Evolutionary conservation across 352 stramenopile genomes (phyloP).

Genomic region (Phytophthora sansomeana): DNA sequence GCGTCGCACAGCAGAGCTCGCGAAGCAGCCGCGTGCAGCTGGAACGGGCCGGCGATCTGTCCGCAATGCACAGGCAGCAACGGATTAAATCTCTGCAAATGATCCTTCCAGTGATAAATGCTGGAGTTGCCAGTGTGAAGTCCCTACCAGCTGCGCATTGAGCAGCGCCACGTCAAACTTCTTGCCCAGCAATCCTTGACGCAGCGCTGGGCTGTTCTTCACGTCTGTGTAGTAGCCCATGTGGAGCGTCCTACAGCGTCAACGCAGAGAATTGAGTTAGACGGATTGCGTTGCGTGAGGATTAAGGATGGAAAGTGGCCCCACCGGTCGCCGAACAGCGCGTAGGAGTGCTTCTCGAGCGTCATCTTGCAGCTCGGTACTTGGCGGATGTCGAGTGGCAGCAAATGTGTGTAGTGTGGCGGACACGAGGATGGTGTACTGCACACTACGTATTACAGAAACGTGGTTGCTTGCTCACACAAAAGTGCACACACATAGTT

Average conservation of each 20-base stretch:
- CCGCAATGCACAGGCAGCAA: conserved; percentile 5
- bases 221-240: conserved; percentile 78
- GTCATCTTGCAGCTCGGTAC: conserved; percentile 26
- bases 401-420: background rate
- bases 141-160: conserved; percentile 69
- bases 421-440: background rate
- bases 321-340: conserved; percentile 72
- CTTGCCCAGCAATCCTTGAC: conserved; percentile 65
- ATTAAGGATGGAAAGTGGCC: background rate
- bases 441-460: background rate
- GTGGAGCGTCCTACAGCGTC: conserved; percentile 69
- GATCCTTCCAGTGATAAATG: conserved; percentile 6
- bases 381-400: background rate
- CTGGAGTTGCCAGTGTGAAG: background rate
- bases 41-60: conserved; percentile 82
- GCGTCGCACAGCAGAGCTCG: conserved; percentile 76
- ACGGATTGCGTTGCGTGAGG: background rate
- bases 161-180: conserved; percentile 78
- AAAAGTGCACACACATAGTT: too few species aligned
- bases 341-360: conserved; percentile 70
- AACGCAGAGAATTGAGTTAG: background rate
- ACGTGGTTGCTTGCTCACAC: too few species aligned
- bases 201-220: conserved; percentile 69
- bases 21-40: conserved; percentile 76
- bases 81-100: background rate